These are phyloP conservation scores for Aspergillus cristatus DNA, from an alignment of 495 filamentous ascomycete species.

Conservation along the genomic window DNA sequence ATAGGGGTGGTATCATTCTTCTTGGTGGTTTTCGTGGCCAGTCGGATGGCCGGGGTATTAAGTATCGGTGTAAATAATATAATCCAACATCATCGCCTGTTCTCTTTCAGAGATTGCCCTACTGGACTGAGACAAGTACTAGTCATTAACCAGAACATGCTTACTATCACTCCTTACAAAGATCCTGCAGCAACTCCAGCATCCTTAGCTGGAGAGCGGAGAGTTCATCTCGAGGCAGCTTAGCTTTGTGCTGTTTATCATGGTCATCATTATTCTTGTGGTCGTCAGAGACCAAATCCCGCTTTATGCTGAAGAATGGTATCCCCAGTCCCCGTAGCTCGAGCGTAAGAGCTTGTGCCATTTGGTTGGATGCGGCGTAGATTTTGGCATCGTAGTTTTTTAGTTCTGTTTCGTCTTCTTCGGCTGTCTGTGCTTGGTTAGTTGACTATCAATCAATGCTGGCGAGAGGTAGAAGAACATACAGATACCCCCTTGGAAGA, in stretches of 20 bases:
- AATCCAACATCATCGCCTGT: no score
- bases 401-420: slow-evolving; percentile 47
- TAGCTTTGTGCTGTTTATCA: no score
- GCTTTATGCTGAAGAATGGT: slow-evolving; percentile 54
- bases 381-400: slow-evolving; percentile 51
- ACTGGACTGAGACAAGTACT: no score
- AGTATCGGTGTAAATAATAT: no score
- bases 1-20: slow-evolving; percentile 4
- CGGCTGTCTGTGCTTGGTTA: slow-evolving; percentile 20
- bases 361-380: slow-evolving; percentile 46
- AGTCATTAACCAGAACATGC: no score
- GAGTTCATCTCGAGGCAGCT: slow-evolving; percentile 41
- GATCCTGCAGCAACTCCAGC: slow-evolving; percentile 52
- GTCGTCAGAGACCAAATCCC: slow-evolving; percentile 24
- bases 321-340: slow-evolving; percentile 51
- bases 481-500: slow-evolving; percentile 25
- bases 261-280: no score
- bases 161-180: slow-evolving; percentile 45
- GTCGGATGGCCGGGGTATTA: no score
- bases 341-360: slow-evolving; percentile 46
- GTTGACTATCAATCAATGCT: not conserved
- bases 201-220: slow-evolving; percentile 47
- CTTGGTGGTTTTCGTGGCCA: no score
- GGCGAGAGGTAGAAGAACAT: no score
- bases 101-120: no score